Evolutionary conservation across 2,329 filamentous ascomycete genomes (phyloP), one percentile per base, ranked within the genome.

Genomic region (Fonsecaea pedrosoi): DNA sequence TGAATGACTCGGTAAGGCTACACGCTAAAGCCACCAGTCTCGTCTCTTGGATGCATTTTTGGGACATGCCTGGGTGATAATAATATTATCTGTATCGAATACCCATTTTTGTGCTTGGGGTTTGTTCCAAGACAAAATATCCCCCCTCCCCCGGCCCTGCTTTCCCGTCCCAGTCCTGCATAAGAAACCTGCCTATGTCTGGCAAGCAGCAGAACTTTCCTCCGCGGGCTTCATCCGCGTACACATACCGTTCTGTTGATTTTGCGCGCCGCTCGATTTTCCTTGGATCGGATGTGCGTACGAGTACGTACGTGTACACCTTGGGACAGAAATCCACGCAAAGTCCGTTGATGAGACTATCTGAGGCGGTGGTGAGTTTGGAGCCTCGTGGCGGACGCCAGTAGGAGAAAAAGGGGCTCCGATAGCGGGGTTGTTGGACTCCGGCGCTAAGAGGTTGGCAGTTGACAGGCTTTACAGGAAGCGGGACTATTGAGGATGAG

Each of bases 351-450:
- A 42, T n/a, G 40, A 13, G 5, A 42, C 45, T 25, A 50, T 25
- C 45, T 50, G 7, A 25, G 45, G 10, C 18, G 18, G 45, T 10
- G 21, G 45, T 25, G 45, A 25, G 18, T 21, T 25, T 50, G 45
- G 45, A 50, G 45, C 45, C 45, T 50, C 45, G 45, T 50, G 45
- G 45, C 45, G 45, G 45, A 50, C 45, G 45, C 45, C 45, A 25
- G 45, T 50, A 9, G 56, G 13, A 59, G 40, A 37, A 48, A 60
- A 60, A 50, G 57, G 57, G 57, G 57, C 15, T 60, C 57, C 57
- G 57, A 50, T 18, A 45, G 25, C 38, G 25, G n/a, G 25, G 25
- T 60, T 21, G 45, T 25, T 50, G 18, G 15, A 60, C 57, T 60
- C 57, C 57, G 57, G 57, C 57, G 57, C 57, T 60, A 60, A 50